phyloP scores from a whole-genome alignment of 352 stramenopile species.

The Phytophthora fragariaefolia region DNA sequence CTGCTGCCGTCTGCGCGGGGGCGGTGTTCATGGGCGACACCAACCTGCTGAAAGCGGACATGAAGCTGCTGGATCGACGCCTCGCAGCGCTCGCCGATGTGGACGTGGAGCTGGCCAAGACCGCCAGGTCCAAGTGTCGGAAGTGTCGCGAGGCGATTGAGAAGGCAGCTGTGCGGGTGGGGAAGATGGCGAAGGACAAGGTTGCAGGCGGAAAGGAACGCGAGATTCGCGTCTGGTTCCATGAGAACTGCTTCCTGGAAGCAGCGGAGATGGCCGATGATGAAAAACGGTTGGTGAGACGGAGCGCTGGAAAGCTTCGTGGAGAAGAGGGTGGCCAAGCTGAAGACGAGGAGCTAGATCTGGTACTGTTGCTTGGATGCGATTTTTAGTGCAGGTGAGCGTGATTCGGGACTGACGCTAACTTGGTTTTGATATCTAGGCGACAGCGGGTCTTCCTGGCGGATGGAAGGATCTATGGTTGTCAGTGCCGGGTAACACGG shows the following conservation, averaged over 20 bases:
- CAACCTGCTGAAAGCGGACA: conserved; percentile 66
- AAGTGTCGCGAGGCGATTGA: conserved; percentile 52
- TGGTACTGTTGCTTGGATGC: conserved; percentile 15
- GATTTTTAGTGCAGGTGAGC: not conserved
- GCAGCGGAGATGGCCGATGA: conserved; percentile 30
- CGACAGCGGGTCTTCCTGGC: conserved; percentile 54
- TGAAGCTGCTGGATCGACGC: conserved; percentile 61
- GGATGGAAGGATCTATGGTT: conserved; percentile 81
- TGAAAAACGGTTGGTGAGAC: conserved; percentile 53
- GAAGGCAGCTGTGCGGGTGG: conserved; percentile 57
- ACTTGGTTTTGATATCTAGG: conserved; percentile 14
- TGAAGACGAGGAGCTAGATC: conserved; percentile 28
- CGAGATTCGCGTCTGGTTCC: conserved; percentile 69
- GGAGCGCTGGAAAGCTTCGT: conserved; percentile 3
- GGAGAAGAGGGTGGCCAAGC: conserved; percentile 16
- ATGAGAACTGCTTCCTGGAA: conserved; percentile 58
- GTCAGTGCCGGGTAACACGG: conserved; percentile 63
- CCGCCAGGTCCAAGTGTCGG: conserved; percentile 60
- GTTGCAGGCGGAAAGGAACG: conserved; percentile 50
- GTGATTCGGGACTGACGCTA: not conserved
- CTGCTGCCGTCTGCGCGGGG: conserved; percentile 48
- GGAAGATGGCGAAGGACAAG: conserved; percentile 53
- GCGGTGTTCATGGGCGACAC: conserved; percentile 83
- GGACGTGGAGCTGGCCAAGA: conserved; percentile 62
- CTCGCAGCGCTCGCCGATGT: conserved; percentile 44